Conservation (phyloP, 2,329 filamentous ascomycete species). For the Elsinoe australis region DNA sequence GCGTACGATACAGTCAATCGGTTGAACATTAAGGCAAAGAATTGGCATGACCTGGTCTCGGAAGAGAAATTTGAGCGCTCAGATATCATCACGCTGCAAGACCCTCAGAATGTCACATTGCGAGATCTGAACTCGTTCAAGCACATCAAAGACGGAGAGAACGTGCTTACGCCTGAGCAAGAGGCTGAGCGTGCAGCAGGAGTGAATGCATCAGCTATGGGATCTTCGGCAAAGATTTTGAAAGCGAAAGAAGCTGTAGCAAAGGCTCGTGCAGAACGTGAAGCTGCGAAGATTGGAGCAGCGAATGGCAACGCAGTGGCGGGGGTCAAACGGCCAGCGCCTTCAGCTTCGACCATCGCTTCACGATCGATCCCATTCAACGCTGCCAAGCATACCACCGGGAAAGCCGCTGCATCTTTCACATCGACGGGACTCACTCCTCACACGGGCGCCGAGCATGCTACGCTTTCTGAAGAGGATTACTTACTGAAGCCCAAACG, state of each 20-base stretch:
- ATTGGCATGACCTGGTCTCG: slow-evolving; percentile 85
- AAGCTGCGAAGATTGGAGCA: slow-evolving; percentile 29
- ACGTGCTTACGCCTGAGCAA: slow-evolving; percentile 60
- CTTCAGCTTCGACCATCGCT: slow-evolving; percentile 24
- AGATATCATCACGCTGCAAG: slow-evolving; percentile 93
- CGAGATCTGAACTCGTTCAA: slow-evolving; percentile 83
- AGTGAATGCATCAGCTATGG: slow-evolving; percentile 74
- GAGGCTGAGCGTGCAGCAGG: slow-evolving; percentile 52
- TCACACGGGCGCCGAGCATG: slow-evolving; percentile 79
- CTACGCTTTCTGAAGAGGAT: slow-evolving; percentile 83
- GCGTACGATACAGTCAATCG: slow-evolving; percentile 91
- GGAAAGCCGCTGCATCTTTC: slow-evolving; percentile 84
- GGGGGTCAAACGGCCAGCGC: slow-evolving; percentile 49
- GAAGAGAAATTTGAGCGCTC: slow-evolving; percentile 79
- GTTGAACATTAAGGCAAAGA: slow-evolving; percentile 93
- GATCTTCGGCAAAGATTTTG: slow-evolving; percentile 72
- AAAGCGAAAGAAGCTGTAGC: slow-evolving; percentile 92
- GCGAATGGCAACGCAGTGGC: slow-evolving; percentile 38
- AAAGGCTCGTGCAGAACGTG: slow-evolving; percentile 68
- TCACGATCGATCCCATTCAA: slow-evolving; percentile 58
- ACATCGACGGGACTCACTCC: slow-evolving; percentile 91
- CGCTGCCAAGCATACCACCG: slow-evolving; percentile 82
- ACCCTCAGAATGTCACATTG: slow-evolving; percentile 80
- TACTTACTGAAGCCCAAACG: slow-evolving; percentile 90
- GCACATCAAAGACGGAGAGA: slow-evolving; percentile 72